A percentile compares a stretch with the other conserved stretches of the same genome.
These are phyloP conservation scores for Bolboschoenoplectus hybrid DNA, from an alignment of 202 grass and related monocot genomes.

Conservation along the genomic window DNA sequence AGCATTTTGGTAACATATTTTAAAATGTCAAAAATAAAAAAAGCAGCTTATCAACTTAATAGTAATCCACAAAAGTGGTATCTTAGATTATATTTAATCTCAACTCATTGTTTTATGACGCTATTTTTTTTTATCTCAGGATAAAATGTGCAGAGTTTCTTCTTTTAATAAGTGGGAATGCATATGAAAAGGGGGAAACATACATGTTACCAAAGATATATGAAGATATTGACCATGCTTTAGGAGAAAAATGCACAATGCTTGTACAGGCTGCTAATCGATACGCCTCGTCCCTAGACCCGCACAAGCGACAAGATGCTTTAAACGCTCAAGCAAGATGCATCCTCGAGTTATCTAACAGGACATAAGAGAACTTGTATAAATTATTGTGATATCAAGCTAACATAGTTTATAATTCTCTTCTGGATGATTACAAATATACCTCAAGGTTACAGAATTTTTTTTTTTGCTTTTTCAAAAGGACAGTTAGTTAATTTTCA, in stretches of 20 bases:
- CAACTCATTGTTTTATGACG: background rate
- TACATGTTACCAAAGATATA: slow-evolving; percentile 40
- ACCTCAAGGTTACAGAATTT: background rate
- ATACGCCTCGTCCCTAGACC: slow-evolving; percentile 43
- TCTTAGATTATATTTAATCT: background rate
- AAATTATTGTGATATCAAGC: slow-evolving; percentile 1
- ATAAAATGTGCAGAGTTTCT: slow-evolving; percentile 63
- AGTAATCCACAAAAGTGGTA: background rate
- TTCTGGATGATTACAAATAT: background rate
- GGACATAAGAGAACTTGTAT: slow-evolving; percentile 31
- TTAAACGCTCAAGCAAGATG: slow-evolving; percentile 46
- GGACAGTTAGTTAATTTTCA: background rate
- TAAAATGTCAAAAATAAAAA: background rate
- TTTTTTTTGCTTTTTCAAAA: background rate
- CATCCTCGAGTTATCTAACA: slow-evolving; percentile 49
- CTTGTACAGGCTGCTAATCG: slow-evolving; percentile 46
- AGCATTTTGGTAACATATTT: background rate
- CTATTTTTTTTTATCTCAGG: slow-evolving; percentile 19
- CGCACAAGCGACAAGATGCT: slow-evolving; percentile 43
- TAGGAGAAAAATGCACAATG: slow-evolving; percentile 52
- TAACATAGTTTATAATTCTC: background rate
- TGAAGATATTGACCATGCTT: slow-evolving; percentile 34
- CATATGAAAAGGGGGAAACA: slow-evolving; percentile 35
- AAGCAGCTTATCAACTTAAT: background rate
- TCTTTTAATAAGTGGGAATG: slow-evolving; percentile 48